Base-by-base conservation (phyloP, 1,284 basidiomycete species). In the Sphaerobolus stellatus region DNA sequence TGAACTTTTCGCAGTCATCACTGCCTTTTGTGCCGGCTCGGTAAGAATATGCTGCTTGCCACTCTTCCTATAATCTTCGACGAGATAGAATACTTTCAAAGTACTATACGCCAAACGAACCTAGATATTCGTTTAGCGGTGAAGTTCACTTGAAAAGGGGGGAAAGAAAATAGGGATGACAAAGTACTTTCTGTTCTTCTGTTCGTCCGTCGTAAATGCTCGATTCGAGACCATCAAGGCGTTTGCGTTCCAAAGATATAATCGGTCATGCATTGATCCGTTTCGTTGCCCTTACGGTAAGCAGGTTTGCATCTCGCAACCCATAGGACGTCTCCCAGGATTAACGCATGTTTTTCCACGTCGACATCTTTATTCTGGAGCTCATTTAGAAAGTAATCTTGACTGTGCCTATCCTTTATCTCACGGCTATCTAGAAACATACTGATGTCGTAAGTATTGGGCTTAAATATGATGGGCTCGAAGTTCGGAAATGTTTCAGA, bases 241-340 rank as follows among this genome's bases (percentile, higher is more conserved):
- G 59, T 60, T 82, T 82, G 27, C 52, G 27, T 36, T 82, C 81
- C n/a, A 3, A 77, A 71, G 11, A 80, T 75, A 52, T 73, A 76
- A 57, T 81, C 77, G 30, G 81, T 64, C 16, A 80, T 77, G 56
- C 75, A 75, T 52, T 81, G 78, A 5, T 64, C 54, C 18, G n/a
- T n/a, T n/a, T 62, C 62, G 7, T 61, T 62, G 16, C 9, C 9
- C 2, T 25, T 38, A 14, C 29, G 16, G n/a, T 20, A 22, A 22
- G 22, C 36, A 11, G 27, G 28, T 24, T 61, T 64, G 27, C 71
- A 54, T 25, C 70, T 66, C 1, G 80, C 80, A 14, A 83, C 67
- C 81, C 81, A 83, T 25, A 77, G 66, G 56, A 78, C 75, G 64
- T 83, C 81, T 4, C 80, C 80, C 6, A 83, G 61, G 28, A 73